phyloP scores from a whole-genome alignment of 805 yeast species.

The Candida koratica region DNA sequence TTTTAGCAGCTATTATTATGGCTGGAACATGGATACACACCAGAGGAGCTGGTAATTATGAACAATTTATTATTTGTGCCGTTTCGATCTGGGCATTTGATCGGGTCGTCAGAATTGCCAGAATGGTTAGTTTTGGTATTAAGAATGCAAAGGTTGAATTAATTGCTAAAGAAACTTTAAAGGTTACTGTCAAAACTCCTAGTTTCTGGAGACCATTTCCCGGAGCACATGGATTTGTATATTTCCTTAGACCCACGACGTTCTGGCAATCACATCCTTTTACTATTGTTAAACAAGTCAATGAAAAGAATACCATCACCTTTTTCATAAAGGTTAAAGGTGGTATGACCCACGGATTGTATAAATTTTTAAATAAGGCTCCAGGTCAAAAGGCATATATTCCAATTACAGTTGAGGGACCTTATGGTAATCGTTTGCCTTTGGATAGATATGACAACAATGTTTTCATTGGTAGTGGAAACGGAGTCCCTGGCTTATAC shows the following conservation, averaged over 20 bases:
- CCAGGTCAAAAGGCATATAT: constrained; percentile 29
- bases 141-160: constrained; percentile 32
- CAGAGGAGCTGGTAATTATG: constrained; percentile 20
- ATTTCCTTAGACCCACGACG: constrained; percentile 35
- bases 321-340: constrained; percentile 45
- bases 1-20: constrained; percentile 39
- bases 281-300: constrained; percentile 27
- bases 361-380: constrained; percentile 28
- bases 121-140: constrained; percentile 33
- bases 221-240: constrained; percentile 36
- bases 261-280: constrained; percentile 49
- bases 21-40: constrained; percentile 58
- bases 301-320: constrained; percentile 38
- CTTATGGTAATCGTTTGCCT: constrained; percentile 34
- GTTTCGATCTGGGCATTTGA: constrained; percentile 37
- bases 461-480: constrained; percentile 36
- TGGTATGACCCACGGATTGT: constrained; percentile 36
- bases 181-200: constrained; percentile 47
- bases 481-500: constrained; percentile 40
- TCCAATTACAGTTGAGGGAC: constrained; percentile 36
- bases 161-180: constrained; percentile 40
- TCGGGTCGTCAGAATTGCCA: constrained; percentile 27
- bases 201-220: constrained; percentile 40
- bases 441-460: constrained; percentile 27
- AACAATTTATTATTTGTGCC: constrained; percentile 25